phyloP scores from a whole-genome alignment of 495 filamentous ascomycete species.

The Bacidia rubella region DNA sequence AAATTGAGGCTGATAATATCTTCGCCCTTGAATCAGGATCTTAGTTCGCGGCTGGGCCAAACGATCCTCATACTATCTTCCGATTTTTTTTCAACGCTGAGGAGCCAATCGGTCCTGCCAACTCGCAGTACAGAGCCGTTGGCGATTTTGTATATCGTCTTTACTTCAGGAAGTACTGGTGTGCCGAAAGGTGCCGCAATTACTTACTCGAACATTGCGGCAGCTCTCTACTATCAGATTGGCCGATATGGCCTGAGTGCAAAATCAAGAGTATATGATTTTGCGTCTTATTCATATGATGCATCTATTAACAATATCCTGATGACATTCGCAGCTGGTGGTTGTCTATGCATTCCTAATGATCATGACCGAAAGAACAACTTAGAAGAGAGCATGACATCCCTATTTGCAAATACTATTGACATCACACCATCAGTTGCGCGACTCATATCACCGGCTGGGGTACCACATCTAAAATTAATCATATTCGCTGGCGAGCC shows the following conservation, averaged over 20 bases:
- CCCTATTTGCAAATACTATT: no score
- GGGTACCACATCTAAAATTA: neutral
- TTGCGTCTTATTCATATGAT: neutral
- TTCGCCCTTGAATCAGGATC: conserved; percentile 20
- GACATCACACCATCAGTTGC: neutral
- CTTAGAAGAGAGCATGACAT: conserved; percentile 18
- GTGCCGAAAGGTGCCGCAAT: conserved; percentile 17
- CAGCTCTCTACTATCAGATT: neutral
- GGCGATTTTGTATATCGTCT: conserved; percentile 18
- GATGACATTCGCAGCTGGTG: conserved; percentile 19
- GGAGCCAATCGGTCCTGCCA: neutral
- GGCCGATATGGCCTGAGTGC: neutral
- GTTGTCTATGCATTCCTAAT: conserved; percentile 39
- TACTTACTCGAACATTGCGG: conserved; percentile 12
- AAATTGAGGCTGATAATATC: conserved; percentile 26
- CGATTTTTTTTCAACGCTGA: neutral
- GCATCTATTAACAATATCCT: neutral
- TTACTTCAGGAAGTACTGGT: conserved; percentile 23
- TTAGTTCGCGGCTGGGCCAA: conserved; percentile 9
- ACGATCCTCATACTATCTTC: conserved; percentile 11
- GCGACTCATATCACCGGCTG: neutral
- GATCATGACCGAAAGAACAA: conserved; percentile 28
- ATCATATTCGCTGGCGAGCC: neutral
- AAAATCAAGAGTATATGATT: neutral
- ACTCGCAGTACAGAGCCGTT: neutral